A percentile compares a stretch with the other conserved stretches of the same genome.
These are phyloP conservation scores for Stentor roeselii DNA, from an alignment of 73 alveolate species.

Conservation along the genomic window DNA sequence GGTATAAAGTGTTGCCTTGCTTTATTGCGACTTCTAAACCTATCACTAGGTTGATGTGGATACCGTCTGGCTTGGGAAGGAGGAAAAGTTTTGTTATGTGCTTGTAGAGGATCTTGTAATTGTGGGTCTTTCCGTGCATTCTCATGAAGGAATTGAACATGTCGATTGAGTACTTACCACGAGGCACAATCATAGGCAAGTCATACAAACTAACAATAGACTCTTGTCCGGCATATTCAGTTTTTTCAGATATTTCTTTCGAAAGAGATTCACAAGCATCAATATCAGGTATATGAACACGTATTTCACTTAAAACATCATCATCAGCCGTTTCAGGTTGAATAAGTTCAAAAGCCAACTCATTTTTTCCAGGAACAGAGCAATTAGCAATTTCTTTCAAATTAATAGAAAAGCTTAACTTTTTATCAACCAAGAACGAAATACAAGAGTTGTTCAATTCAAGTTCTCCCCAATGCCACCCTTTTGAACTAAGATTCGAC, in stretches of 20 bases:
- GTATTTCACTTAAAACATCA: slow-evolving; percentile 70
- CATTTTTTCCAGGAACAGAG: slow-evolving; percentile 77
- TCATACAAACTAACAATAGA: slow-evolving; percentile 74
- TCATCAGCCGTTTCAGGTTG: slow-evolving; percentile 57
- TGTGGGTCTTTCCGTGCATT: slow-evolving; percentile 86
- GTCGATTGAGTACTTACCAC: slow-evolving; percentile 86
- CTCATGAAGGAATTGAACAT: slow-evolving; percentile 72
- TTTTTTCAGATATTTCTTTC: slow-evolving; percentile 69
- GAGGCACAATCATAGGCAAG: slow-evolving; percentile 83
- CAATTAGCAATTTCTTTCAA: slow-evolving; percentile 50
- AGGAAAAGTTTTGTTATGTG: slow-evolving; percentile 77
- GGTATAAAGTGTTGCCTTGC: slow-evolving; percentile 90
- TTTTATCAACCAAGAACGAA: slow-evolving; percentile 42
- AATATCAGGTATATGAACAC: slow-evolving; percentile 54
- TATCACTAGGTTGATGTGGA: slow-evolving; percentile 74
- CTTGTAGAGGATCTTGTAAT: slow-evolving; percentile 79
- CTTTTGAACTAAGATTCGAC: slow-evolving; percentile 37
- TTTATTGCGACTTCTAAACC: slow-evolving; percentile 63
- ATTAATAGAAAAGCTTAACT: slow-evolving; percentile 35
- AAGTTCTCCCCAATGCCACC: slow-evolving; percentile 69
- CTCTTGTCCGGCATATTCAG: slow-evolving; percentile 77
- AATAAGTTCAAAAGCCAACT: slow-evolving; percentile 81
- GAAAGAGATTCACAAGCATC: slow-evolving; percentile 71
- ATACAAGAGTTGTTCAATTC: slow-evolving; percentile 31
- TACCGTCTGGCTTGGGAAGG: slow-evolving; percentile 87